Conservation (phyloP, 2,329 filamentous ascomycete genomes). For the Aspergillus latus region DNA sequence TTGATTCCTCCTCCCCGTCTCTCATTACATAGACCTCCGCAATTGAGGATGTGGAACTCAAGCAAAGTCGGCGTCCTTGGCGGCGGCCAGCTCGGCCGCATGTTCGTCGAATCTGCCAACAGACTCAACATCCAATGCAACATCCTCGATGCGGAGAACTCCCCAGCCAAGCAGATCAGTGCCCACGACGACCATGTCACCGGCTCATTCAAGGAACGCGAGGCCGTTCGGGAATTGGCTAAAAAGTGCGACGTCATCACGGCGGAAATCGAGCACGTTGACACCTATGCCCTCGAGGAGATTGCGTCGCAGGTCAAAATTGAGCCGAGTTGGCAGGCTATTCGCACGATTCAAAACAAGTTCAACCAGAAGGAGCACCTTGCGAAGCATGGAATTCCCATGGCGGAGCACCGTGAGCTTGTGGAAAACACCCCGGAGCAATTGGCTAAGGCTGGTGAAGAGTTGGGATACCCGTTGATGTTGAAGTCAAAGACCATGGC, state of each 20-base stretch:
- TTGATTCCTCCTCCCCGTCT: slow-evolving; percentile 6
- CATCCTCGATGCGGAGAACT: slow-evolving; percentile 72
- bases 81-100: slow-evolving; percentile 79
- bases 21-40: neutral
- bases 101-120: slow-evolving; percentile 88
- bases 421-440: slow-evolving; percentile 59
- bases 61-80: slow-evolving; percentile 54
- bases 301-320: slow-evolving; percentile 67
- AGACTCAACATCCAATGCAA: slow-evolving; percentile 74
- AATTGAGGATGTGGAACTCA: slow-evolving; percentile 39
- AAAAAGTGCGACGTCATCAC: slow-evolving; percentile 75
- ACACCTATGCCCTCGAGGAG: slow-evolving; percentile 85
- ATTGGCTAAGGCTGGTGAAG: slow-evolving; percentile 61
- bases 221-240: slow-evolving; percentile 78
- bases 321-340: slow-evolving; percentile 81
- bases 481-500: slow-evolving; percentile 86
- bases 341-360: slow-evolving; percentile 91
- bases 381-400: slow-evolving; percentile 64
- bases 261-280: slow-evolving; percentile 92
- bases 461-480: slow-evolving; percentile 83
- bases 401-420: slow-evolving; percentile 69
- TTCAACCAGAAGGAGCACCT: slow-evolving; percentile 85
- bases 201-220: slow-evolving; percentile 83
- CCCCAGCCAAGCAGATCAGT: slow-evolving; percentile 84
- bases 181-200: slow-evolving; percentile 71